Base-by-base conservation (phyloP, 805 yeast genomes). In the Candida xyloterini region DNA sequence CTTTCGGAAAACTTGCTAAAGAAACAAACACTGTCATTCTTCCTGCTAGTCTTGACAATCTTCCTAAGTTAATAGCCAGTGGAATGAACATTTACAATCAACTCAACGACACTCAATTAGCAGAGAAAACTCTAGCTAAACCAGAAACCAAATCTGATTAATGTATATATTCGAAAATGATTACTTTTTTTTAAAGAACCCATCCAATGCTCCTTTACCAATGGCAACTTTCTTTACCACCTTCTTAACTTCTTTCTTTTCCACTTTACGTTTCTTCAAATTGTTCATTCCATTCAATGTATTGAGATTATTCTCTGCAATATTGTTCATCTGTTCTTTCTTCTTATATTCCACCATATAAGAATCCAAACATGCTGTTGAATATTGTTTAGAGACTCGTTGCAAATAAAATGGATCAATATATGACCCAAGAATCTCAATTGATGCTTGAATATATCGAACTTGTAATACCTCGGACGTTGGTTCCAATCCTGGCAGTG, bases 1-100 rank as follows among this genome's bases (percentile, higher is more conserved):
- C 91, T 23, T 86, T 87, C 57, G 82, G 84, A 34, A 80, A 85
- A 52, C 69, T 86, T 53, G 95, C 95, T 18, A 85, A 86, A 67
- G 91, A 84, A 60, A 66, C 82, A 23, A 86, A 84, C 55, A 83
- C 93, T 1, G 72, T 87, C 13, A 81, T 86, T 26, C 71, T 86
- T 18, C 95, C 95, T 11, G 74, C 88, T 9, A 81, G 81, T 40
- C 63, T 86, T 58, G 81, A 84, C 47, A 89, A 86, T 53, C 66
- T 86, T 59, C 80, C 90, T 34, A 70, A 78, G 20, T 73, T 82
- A 67, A 81, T 86, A 63, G 86, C 89, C 24, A 71, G 84, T 44
- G 95, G 95, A 0, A 61, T 85, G 74, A 76, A 84, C 31, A 82
- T 86, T 47, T 83, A 74, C 62, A 74, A 81, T 48, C 71, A 46